These are phyloP conservation scores for Scedosporium minutisporum DNA, from an alignment of 2,329 filamentous ascomycete genomes.

Conservation along the genomic window DNA sequence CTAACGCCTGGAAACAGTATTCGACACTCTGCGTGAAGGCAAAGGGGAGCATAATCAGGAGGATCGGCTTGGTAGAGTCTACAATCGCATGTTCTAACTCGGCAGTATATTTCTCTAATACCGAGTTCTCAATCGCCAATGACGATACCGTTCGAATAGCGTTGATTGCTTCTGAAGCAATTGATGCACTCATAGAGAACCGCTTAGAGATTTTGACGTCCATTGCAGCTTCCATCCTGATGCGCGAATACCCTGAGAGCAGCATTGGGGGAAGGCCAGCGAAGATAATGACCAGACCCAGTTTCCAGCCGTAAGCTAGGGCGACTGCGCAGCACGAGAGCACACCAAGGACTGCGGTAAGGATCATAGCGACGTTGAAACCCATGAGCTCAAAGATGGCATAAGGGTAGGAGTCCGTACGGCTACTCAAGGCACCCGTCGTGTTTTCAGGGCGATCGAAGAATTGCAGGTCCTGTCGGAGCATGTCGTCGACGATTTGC, in stretches of 20 bases:
- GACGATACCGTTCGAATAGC: slow-evolving; percentile 40
- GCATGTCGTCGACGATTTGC: slow-evolving; percentile 37
- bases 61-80: slow-evolving; percentile 19
- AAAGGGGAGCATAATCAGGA: slow-evolving; percentile 31
- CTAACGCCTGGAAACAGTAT: slow-evolving; percentile 25
- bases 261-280: slow-evolving; percentile 36
- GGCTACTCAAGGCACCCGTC: slow-evolving; percentile 27
- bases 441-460: slow-evolving; percentile 28
- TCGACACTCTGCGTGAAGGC: slow-evolving; percentile 29
- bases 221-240: slow-evolving; percentile 36
- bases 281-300: slow-evolving; percentile 36
- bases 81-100: slow-evolving; percentile 21
- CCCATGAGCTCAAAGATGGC: slow-evolving; percentile 41
- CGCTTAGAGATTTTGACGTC: slow-evolving; percentile 31
- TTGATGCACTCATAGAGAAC: slow-evolving; percentile 35
- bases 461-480: slow-evolving; percentile 44
- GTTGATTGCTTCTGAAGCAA: slow-evolving; percentile 39
- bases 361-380: slow-evolving; percentile 35
- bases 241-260: slow-evolving; percentile 33
- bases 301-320: slow-evolving; percentile 37
- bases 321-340: slow-evolving; percentile 34
- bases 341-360: slow-evolving; percentile 35
- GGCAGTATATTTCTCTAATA: slow-evolving; percentile 25
- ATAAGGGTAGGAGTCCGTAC: slow-evolving; percentile 29
- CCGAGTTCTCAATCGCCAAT: slow-evolving; percentile 33